phyloP scores from a whole-genome alignment of 345 rosid genomes.

The Draba incana region DNA sequence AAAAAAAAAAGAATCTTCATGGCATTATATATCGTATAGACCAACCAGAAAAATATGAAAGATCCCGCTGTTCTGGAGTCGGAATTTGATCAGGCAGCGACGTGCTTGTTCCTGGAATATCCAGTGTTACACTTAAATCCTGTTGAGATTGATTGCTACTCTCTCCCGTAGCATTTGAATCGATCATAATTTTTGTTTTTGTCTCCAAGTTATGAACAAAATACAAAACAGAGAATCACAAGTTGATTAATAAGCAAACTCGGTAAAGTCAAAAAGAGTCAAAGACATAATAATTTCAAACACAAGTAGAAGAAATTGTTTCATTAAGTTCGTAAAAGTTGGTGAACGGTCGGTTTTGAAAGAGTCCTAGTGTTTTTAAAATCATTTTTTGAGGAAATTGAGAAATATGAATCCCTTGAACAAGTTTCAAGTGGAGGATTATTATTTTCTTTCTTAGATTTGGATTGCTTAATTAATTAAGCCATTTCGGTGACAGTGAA shows the following conservation, averaged over 20 bases:
- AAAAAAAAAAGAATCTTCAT: neutral
- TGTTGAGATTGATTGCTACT: neutral
- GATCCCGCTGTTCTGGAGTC: neutral
- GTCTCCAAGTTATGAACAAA: neutral
- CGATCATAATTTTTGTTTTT: neutral
- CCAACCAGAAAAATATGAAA: slow-evolving; percentile 3
- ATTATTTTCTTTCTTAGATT: too few species aligned
- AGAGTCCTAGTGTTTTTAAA: neutral
- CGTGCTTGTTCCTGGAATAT: slow-evolving; percentile 1
- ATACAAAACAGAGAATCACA: neutral
- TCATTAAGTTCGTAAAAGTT: neutral
- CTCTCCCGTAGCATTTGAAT: neutral
- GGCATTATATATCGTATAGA: neutral
- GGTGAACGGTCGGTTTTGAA: neutral
- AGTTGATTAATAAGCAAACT: neutral
- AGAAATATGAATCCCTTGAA: neutral
- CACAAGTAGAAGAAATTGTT: neutral
- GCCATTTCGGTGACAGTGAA: too few species aligned
- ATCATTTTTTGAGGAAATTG: neutral
- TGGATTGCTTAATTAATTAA: too few species aligned
- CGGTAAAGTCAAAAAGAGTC: neutral
- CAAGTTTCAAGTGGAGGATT: neutral
- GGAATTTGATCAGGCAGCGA: neutral
- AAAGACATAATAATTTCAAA: neutral
- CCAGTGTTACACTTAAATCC: neutral